Conservation (phyloP, 108 stramenopile species). For the Conticribra weissflogii region DNA sequence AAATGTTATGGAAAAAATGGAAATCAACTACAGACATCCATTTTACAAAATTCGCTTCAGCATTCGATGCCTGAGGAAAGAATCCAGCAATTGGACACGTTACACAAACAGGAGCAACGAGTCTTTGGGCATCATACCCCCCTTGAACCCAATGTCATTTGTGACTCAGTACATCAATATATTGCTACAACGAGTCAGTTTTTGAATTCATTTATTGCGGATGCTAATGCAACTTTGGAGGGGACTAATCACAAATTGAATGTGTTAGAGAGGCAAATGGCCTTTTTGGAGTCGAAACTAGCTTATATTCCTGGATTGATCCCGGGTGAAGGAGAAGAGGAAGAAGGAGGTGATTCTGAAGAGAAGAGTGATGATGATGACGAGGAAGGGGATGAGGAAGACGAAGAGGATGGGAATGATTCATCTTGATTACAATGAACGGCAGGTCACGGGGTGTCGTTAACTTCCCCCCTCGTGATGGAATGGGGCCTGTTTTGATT, state of each 20-base stretch:
- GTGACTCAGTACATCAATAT: conserved; percentile 45
- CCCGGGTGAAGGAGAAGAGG: conserved; percentile 19
- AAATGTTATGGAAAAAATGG: neutral
- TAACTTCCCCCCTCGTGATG: too few species aligned
- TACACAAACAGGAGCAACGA: conserved; percentile 35
- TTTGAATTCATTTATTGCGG: conserved; percentile 45
- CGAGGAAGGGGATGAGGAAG: neutral
- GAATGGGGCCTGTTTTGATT: too few species aligned
- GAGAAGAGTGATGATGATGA: neutral
- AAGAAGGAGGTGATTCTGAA: neutral
- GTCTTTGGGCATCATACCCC: conserved; percentile 31
- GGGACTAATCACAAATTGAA: conserved; percentile 32
- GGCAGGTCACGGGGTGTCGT: too few species aligned
- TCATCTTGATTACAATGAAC: too few species aligned
- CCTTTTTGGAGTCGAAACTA: conserved; percentile 36
- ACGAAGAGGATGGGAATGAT: neutral
- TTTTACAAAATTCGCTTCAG: neutral
- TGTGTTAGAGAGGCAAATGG: conserved; percentile 44
- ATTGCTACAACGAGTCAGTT: conserved; percentile 33
- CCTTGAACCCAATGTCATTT: conserved; percentile 31
- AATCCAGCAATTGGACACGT: conserved; percentile 15
- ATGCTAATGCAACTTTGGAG: conserved; percentile 41
- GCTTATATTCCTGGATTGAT: conserved; percentile 34
- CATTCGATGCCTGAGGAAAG: conserved; percentile 4
- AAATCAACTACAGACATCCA: neutral